Conservation (phyloP, 139 green algal genomes). For the Chara braunii region DNA sequence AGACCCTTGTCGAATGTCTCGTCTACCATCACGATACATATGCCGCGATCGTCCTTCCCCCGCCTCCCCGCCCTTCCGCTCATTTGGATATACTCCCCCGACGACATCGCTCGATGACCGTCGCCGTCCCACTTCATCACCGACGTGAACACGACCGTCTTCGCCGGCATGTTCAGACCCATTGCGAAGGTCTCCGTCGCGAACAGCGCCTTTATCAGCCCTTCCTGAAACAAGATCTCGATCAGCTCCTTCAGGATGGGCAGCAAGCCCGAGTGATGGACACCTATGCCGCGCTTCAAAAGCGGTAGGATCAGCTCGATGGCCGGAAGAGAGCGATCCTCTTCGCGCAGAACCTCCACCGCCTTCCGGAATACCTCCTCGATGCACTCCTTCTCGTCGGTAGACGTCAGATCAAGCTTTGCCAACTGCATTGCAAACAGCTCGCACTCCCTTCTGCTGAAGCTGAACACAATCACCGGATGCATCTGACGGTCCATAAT, state of each 20-base stretch:
- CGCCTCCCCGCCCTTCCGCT: constrained; percentile 78
- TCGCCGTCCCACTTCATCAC: constrained; percentile 86
- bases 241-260: constrained; percentile 94
- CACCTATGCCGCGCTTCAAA: constrained; percentile 74
- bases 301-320: constrained; percentile 71
- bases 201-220: constrained; percentile 42
- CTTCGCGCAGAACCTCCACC: constrained; percentile 49
- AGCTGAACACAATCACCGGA: constrained; percentile 92
- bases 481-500: constrained; percentile 61
- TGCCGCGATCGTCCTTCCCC: constrained; percentile 80
- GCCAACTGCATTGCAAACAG: constrained; percentile 45
- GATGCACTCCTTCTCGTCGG: constrained; percentile 42
- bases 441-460: constrained; percentile 67
- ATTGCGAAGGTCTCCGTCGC: constrained; percentile 79
- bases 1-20: constrained; percentile 36
- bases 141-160: constrained; percentile 77
- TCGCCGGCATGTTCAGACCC: constrained; percentile 97
- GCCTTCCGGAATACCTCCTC: constrained; percentile 25
- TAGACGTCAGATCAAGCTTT: constrained; percentile 48
- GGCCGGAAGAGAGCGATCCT: constrained; percentile 44
- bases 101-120: constrained; percentile 54
- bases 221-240: constrained; percentile 93
- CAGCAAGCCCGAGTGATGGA: constrained; percentile 91
- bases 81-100: constrained; percentile 88
- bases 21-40: constrained; percentile 77